Percentiles rank a stretch among this genome's conserved stretches.
Evolutionary conservation across 495 filamentous ascomycete species (phyloP).

Genomic region (Jackrogersella minutella): DNA sequence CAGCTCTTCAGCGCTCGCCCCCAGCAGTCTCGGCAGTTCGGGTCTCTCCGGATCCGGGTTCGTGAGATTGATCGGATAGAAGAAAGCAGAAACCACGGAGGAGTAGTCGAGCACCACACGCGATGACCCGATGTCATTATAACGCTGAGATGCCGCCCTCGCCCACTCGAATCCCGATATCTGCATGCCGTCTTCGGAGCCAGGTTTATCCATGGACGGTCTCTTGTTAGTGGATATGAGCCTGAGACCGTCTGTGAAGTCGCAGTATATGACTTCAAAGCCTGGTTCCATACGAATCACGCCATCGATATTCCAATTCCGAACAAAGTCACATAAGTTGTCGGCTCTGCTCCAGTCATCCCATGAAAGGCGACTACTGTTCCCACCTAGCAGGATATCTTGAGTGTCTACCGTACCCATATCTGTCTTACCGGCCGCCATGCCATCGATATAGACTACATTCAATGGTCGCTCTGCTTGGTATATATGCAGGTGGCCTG

Average conservation of each 20-base stretch:
- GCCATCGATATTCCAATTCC: conserved; percentile 65
- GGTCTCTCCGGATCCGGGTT: conserved; percentile 48
- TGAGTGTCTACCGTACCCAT: conserved; percentile 70
- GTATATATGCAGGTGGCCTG: conserved; percentile 66
- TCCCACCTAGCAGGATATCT: conserved; percentile 59
- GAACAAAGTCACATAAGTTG: conserved; percentile 59
- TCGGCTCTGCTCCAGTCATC: conserved; percentile 57
- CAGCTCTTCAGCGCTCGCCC: conserved; percentile 50
- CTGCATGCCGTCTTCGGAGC: not conserved
- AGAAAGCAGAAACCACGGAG: conserved; percentile 66
- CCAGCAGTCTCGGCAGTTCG: conserved; percentile 57
- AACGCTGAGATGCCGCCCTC: conserved; percentile 62
- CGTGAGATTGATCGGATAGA: conserved; percentile 64
- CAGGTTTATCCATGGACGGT: conserved; percentile 2
- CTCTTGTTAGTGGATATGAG: conserved; percentile 24
- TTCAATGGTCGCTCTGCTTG: conserved; percentile 56
- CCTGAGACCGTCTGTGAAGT: conserved; percentile 53
- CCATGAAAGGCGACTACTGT: conserved; percentile 8
- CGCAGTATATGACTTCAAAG: conserved; percentile 74
- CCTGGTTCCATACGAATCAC: conserved; percentile 73
- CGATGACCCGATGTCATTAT: conserved; percentile 63
- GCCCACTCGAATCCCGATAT: conserved; percentile 44
- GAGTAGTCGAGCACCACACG: conserved; percentile 67
- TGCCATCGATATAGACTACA: conserved; percentile 70
- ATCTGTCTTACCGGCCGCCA: conserved; percentile 63